These are phyloP conservation scores for Myxozyma sirexii DNA, from an alignment of 805 yeast genomes.

Conservation along the genomic window DNA sequence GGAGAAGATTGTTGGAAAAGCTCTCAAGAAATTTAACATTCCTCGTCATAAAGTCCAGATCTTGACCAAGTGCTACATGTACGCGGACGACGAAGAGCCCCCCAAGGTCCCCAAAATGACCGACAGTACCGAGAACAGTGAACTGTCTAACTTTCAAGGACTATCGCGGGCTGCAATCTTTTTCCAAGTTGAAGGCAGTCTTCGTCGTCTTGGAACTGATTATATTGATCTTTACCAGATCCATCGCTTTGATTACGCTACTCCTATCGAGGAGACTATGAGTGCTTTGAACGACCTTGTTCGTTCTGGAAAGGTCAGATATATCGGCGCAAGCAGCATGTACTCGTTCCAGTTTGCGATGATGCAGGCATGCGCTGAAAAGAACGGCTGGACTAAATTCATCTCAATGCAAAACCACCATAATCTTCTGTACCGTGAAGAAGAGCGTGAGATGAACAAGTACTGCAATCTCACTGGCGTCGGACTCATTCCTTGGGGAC, in stretches of 20 bases:
- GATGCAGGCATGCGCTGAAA: constrained; percentile 58
- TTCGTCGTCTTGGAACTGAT: constrained; percentile 48
- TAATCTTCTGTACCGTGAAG: constrained; percentile 60
- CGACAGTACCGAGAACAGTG: not conserved
- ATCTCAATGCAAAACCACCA: constrained; percentile 61
- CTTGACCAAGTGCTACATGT: constrained; percentile 47
- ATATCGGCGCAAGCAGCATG: constrained; percentile 68
- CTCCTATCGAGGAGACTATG: constrained; percentile 59
- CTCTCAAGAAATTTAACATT: constrained; percentile 54
- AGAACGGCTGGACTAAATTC: constrained; percentile 59
- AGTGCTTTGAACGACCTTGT: constrained; percentile 57
- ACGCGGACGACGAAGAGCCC: not conserved
- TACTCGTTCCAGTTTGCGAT: constrained; percentile 53
- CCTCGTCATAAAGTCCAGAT: constrained; percentile 58
- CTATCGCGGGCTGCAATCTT: constrained; percentile 51
- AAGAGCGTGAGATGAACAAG: constrained; percentile 62
- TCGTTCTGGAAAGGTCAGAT: constrained; percentile 51
- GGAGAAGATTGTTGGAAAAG: constrained; percentile 53
- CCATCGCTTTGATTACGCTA: constrained; percentile 54
- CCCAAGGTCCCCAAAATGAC: not conserved
- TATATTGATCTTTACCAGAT: constrained; percentile 58
- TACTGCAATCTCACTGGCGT: constrained; percentile 56
- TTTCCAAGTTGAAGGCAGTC: constrained; percentile 49
- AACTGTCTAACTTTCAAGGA: constrained; percentile 29
- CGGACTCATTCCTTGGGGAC: constrained; percentile 64